A percentile compares a stretch with the other conserved stretches of the same genome.
Conservation (phyloP, 768 basidiomycete genomes). For the Gloeopeniophorella convolvens region DNA sequence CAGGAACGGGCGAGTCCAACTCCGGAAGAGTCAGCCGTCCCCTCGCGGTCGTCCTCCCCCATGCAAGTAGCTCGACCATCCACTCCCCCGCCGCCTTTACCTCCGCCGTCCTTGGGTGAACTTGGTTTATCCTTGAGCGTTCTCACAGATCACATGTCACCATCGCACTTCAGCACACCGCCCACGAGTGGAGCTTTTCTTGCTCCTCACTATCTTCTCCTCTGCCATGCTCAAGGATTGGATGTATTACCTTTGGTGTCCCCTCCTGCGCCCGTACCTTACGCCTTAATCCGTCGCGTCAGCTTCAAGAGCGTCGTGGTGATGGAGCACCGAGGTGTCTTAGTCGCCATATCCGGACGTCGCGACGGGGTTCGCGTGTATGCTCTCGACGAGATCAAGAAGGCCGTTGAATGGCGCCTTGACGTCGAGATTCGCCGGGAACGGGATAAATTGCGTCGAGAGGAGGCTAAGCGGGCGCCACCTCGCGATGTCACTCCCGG, state of each 20-base stretch:
- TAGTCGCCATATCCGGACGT: slow-evolving; percentile 86
- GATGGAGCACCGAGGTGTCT: slow-evolving; percentile 86
- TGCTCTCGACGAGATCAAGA: slow-evolving; percentile 80
- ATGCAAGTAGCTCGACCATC: slow-evolving; percentile 39
- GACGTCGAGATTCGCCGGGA: slow-evolving; percentile 74
- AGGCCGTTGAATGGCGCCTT: slow-evolving; percentile 82
- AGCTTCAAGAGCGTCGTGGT: slow-evolving; percentile 84
- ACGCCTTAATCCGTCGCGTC: slow-evolving; percentile 75
- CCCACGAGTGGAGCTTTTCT: slow-evolving; percentile 76
- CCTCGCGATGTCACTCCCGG: slow-evolving; percentile 24
- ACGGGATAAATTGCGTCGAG: slow-evolving; percentile 61
- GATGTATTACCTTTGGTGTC: slow-evolving; percentile 77
- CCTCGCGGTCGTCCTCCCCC: slow-evolving; percentile 53
- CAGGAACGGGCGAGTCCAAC: slow-evolving; percentile 22
- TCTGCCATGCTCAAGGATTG: slow-evolving; percentile 81
- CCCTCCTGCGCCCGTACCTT: slow-evolving; percentile 70
- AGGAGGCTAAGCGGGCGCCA: slow-evolving; percentile 50
- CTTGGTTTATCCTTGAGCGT: slow-evolving; percentile 68
- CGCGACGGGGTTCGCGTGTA: slow-evolving; percentile 85
- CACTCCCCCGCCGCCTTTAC: slow-evolving; percentile 67
- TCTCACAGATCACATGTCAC: slow-evolving; percentile 60
- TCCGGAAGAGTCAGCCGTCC: slow-evolving; percentile 29
- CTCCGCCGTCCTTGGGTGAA: slow-evolving; percentile 65
- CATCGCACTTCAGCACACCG: slow-evolving; percentile 71
- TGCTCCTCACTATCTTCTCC: slow-evolving; percentile 71